Evolutionary conservation across 176 grass and related monocot genomes (phyloP).

Genomic region (Pontederia paniculata): DNA sequence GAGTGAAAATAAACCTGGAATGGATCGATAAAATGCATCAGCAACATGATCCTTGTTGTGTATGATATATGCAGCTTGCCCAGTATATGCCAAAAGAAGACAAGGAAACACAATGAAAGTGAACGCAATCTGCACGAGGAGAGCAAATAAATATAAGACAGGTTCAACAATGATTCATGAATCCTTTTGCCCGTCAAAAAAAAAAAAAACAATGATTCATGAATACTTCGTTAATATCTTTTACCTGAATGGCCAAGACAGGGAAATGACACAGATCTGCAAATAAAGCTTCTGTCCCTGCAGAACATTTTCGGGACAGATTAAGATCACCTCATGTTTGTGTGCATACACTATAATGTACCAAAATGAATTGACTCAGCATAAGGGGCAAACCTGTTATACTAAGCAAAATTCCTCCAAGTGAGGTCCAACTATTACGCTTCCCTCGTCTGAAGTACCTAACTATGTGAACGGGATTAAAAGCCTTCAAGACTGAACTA

Average conservation of each 20-base stretch:
- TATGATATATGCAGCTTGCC: constrained; percentile 87
- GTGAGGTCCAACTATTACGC: constrained; percentile 54
- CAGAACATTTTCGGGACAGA: constrained; percentile 6
- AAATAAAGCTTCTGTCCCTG: constrained; percentile 97
- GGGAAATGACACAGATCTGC: constrained; percentile 98
- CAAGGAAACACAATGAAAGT: constrained; percentile 88
- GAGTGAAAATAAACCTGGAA: constrained; percentile 59
- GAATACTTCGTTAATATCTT: background rate
- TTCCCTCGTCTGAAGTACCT: constrained; percentile 47
- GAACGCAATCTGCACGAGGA: constrained; percentile 72
- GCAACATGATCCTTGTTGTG: constrained; percentile 47
- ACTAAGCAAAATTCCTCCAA: constrained; percentile 93
- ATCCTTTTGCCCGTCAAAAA: no score
- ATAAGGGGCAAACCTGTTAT: constrained; percentile 53
- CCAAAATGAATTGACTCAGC: background rate
- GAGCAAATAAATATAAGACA: constrained; percentile 6
- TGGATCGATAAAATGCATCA: constrained; percentile 84
- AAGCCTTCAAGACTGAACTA: constrained; percentile 73
- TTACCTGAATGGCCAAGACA: constrained; percentile 92
- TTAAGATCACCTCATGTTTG: no score
- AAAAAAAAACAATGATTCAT: background rate
- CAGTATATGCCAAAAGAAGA: constrained; percentile 90
- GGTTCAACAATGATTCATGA: background rate
- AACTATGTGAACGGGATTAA: constrained; percentile 73
- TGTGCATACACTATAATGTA: no score